Evolutionary conservation across 805 yeast genomes (phyloP), one percentile per base, ranked within the genome.

Genomic region (Scheffersomyces coipomensis): DNA sequence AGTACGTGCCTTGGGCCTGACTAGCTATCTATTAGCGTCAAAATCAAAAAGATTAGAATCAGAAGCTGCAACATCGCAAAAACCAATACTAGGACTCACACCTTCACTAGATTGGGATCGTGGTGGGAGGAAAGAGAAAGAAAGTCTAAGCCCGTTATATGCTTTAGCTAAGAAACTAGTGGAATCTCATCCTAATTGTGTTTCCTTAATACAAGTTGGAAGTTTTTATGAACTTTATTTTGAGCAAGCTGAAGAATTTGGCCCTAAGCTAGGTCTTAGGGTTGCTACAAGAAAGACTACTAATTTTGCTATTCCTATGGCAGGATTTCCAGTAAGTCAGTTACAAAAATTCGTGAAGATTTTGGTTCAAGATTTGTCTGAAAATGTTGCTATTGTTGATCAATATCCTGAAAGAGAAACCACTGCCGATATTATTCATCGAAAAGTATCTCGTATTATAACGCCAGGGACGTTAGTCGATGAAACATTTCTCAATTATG

Each of bases 401-500:
- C 95, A 91, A 60, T 57, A 43, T 42, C 63, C 62, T 5, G 45
- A 46, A 21, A 45, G 44, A 12, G 45, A 45, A 8, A 38, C 51
- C 8, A 48, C 54, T 4, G 61, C 59, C n/a, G 52, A 53, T 40
- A 53, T 66, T 5, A 74, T 84, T 16, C 77, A 75, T 30, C 68
- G 99, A 33, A 82, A 86, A 24, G 79, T 93, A 0, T 75, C 88
- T 5, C 68, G 97, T 30, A 78, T 91, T 6, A 79, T 93, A 2
- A 84, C 97, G 0, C 97, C 97, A 0, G 99, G 99, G 0, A 91
- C 98, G 0, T 73, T 91, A 24, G 76, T 91, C 9, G 96, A 88
- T 52, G 97, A 91, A 51, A 80, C 85, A 0, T 82, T 91, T 45
- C 66, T 91, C 52, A 85, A 88, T 55, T 79, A 78, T 41, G 78